Evolutionary conservation across 2,329 filamentous ascomycete genomes (phyloP).

Genomic region (Fusarium sambucinum): DNA sequence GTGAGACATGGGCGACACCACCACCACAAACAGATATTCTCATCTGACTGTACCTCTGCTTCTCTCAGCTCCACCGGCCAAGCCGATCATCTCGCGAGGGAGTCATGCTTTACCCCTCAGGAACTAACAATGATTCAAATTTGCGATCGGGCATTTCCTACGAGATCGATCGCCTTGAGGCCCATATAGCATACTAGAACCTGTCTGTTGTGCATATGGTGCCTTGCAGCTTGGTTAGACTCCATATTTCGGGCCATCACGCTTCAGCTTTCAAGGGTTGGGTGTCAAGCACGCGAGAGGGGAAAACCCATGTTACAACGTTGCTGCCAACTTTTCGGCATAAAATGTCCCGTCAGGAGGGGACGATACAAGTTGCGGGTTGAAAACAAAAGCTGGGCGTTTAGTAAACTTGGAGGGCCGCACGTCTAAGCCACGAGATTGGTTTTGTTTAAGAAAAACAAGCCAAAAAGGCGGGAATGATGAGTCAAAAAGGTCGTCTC

Average conservation of each 20-base stretch:
- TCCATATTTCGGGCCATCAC: conserved; percentile 38
- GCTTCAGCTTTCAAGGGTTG: conserved; percentile 21
- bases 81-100: conserved; percentile 12
- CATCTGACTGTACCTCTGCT: conserved; percentile 49
- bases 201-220: conserved; percentile 43
- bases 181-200: conserved; percentile 11
- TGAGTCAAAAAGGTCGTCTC: conserved; percentile 33
- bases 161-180: conserved; percentile 48
- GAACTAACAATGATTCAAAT: conserved; percentile 47
- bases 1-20: conserved; percentile 51
- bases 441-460: conserved; percentile 10
- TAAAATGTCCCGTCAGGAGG: neutral
- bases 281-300: conserved; percentile 37
- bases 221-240: conserved; percentile 45
- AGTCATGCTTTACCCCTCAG: conserved; percentile 46
- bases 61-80: conserved; percentile 40
- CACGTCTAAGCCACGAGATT: conserved; percentile 42
- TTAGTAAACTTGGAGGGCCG: conserved; percentile 27
- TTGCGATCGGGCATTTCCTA: conserved; percentile 45
- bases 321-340: conserved; percentile 26
- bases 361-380: conserved; percentile 4
- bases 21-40: conserved; percentile 32
- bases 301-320: neutral
- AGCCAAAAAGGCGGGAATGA: conserved; percentile 31
- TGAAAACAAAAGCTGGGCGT: conserved; percentile 6